Conservation (phyloP, 768 basidiomycete genomes). For the Chalciporus pseudorubinellus region DNA sequence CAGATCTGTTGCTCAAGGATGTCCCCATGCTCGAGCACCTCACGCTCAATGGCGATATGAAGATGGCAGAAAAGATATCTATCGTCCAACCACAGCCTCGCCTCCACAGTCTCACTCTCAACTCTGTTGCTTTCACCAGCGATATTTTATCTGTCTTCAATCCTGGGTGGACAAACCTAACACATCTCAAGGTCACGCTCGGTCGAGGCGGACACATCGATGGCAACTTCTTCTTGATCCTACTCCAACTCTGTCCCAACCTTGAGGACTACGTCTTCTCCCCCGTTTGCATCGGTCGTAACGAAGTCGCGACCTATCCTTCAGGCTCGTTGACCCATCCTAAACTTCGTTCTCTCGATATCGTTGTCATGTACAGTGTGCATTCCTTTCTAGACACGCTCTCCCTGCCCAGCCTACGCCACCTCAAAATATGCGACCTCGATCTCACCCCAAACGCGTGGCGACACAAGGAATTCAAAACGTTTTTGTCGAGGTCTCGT, state of each 20-base stretch:
- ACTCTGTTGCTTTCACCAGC: background rate
- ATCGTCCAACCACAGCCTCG: conserved; percentile 5
- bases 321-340: conserved; percentile 10
- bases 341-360: conserved; percentile 9
- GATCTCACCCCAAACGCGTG: conserved; percentile 18
- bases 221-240: conserved; percentile 1
- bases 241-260: conserved; percentile 20
- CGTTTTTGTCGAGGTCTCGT: conserved; percentile 18
- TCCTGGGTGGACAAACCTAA: conserved; percentile 17
- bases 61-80: conserved; percentile 2
- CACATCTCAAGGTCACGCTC: conserved; percentile 9
- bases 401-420: conserved; percentile 12
- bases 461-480: conserved; percentile 10
- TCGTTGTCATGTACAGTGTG: conserved; percentile 5
- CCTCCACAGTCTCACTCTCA: conserved; percentile 16
- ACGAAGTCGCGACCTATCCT: background rate
- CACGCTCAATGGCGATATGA: conserved; percentile 11
- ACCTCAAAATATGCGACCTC: conserved; percentile 12
- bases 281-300: conserved; percentile 5
- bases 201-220: background rate
- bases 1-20: conserved; percentile 15
- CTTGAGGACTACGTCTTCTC: conserved; percentile 13
- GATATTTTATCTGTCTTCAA: conserved; percentile 10
- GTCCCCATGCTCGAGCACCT: conserved; percentile 20
- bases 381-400: conserved; percentile 10